Evolutionary conservation across 2,329 filamentous ascomycete species (phyloP).

Genomic region (Colletotrichum tamarilloi): DNA sequence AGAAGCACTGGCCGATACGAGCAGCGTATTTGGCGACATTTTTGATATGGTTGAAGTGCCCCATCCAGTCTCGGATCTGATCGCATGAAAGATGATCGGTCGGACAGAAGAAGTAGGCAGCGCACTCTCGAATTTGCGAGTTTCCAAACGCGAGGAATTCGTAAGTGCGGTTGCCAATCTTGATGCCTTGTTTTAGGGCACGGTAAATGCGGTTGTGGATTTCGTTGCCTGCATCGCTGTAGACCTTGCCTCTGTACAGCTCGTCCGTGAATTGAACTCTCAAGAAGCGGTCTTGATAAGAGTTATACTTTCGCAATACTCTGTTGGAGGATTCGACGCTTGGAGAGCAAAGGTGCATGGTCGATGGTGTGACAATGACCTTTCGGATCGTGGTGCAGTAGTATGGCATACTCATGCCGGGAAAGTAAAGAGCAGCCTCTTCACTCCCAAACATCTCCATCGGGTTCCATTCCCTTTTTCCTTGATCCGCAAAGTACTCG

Average conservation of each 20-base stretch:
- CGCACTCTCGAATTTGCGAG: constrained; percentile 91
- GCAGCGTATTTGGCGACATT: constrained; percentile 91
- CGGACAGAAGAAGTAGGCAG: constrained; percentile 91
- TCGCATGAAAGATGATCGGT: constrained; percentile 74
- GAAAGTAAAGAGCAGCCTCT: constrained; percentile 58
- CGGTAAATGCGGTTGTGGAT: constrained; percentile 80
- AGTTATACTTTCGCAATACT: constrained; percentile 79
- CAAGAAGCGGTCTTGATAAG: constrained; percentile 81
- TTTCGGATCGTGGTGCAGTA: constrained; percentile 83
- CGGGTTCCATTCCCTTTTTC: constrained; percentile 72
- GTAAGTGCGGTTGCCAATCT: constrained; percentile 83
- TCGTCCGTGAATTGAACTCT: constrained; percentile 93
- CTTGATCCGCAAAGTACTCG: constrained; percentile 77
- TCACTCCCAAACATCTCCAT: constrained; percentile 75
- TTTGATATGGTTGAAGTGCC: constrained; percentile 82
- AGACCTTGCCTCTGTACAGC: constrained; percentile 69
- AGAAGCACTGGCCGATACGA: constrained; percentile 93
- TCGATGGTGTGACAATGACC: constrained; percentile 85
- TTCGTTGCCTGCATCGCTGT: constrained; percentile 61
- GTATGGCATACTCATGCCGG: constrained; percentile 67
- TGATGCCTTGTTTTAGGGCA: constrained; percentile 81
- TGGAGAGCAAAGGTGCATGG: constrained; percentile 81
- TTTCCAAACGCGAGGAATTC: constrained; percentile 95
- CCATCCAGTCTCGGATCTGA: constrained; percentile 88
- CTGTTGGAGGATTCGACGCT: constrained; percentile 89